A percentile compares a stretch with the other conserved stretches of the same genome.
These are phyloP conservation scores for Pulchroboletus neoregius DNA, from an alignment of 1,284 basidiomycete species.

Conservation along the genomic window DNA sequence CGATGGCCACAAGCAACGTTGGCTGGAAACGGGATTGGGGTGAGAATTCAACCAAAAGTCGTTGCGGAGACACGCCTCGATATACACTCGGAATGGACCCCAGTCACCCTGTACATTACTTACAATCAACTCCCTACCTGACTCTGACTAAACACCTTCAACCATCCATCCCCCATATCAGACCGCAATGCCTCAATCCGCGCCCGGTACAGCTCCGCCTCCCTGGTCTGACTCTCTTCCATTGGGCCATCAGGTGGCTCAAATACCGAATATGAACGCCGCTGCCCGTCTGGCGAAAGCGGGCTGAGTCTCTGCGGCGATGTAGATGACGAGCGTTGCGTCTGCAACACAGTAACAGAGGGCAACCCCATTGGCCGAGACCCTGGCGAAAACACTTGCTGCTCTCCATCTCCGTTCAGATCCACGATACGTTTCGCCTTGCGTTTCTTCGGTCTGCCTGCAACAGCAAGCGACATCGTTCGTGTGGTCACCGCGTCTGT, in stretches of 20 bases:
- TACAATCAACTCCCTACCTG: slow-evolving; percentile 21
- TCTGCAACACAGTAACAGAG: slow-evolving; percentile 17
- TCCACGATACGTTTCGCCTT: slow-evolving; percentile 69
- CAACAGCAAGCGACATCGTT: slow-evolving; percentile 39
- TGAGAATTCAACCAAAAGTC: slow-evolving; percentile 26
- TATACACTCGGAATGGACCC: slow-evolving; percentile 27
- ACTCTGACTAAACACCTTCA: slow-evolving; percentile 76
- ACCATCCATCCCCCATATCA: slow-evolving; percentile 85
- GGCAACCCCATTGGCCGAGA: slow-evolving; percentile 7
- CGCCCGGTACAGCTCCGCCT: slow-evolving; percentile 68
- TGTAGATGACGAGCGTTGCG: slow-evolving; percentile 42
- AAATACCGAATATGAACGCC: slow-evolving; percentile 42
- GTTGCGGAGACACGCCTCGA: background rate
- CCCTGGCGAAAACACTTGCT: slow-evolving; percentile 31
- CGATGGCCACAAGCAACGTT: slow-evolving; percentile 30
- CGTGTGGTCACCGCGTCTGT: slow-evolving; percentile 38
- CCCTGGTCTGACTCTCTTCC: slow-evolving; percentile 29
- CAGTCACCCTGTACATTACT: slow-evolving; percentile 25
- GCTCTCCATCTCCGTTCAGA: slow-evolving; percentile 43
- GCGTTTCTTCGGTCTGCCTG: slow-evolving; percentile 48
- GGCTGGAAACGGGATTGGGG: slow-evolving; percentile 26
- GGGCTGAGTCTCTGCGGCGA: slow-evolving; percentile 42
- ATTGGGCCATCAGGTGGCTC: slow-evolving; percentile 42
- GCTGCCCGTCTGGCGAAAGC: slow-evolving; percentile 17
- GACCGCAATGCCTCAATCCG: slow-evolving; percentile 76